Percentiles rank a stretch among this genome's conserved stretches.
These are phyloP conservation scores for Arthrinium phaeospermum DNA, from an alignment of 2,329 filamentous ascomycete genomes.

Conservation along the genomic window DNA sequence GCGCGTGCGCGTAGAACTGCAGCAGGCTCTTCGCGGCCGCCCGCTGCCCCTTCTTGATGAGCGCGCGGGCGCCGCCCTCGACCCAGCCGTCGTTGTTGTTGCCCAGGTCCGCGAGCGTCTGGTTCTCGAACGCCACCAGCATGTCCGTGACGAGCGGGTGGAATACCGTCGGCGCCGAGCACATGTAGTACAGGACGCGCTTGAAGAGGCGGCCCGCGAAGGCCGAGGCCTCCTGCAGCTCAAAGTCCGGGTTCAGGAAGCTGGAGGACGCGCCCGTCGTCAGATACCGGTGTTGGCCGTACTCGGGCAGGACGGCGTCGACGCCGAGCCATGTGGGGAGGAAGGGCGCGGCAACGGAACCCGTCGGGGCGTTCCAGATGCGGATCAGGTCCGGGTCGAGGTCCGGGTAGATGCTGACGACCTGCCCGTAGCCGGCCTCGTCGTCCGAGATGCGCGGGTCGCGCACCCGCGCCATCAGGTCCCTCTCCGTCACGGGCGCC, in stretches of 20 bases:
- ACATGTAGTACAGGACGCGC: constrained; percentile 38
- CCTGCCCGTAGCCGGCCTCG: constrained; percentile 37
- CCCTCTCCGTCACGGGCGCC: constrained; percentile 54
- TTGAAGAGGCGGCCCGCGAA: constrained; percentile 38
- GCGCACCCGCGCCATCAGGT: constrained; percentile 47
- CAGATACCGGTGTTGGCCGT: constrained; percentile 36
- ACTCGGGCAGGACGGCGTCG: constrained; percentile 32
- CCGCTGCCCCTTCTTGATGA: constrained; percentile 28
- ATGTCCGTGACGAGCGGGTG: constrained; percentile 34
- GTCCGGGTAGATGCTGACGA: constrained; percentile 31
- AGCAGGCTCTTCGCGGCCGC: constrained; percentile 30
- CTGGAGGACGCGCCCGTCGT: constrained; percentile 34
- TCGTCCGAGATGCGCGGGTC: constrained; percentile 36
- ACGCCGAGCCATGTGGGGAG: constrained; percentile 38
- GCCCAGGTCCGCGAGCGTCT: constrained; percentile 27
- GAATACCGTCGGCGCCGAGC: constrained; percentile 31
- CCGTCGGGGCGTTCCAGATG: constrained; percentile 35
- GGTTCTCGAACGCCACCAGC: constrained; percentile 32
- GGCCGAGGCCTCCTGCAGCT: constrained; percentile 34
- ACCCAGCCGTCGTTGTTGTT: constrained; percentile 25
- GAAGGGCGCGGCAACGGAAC: constrained; percentile 35
- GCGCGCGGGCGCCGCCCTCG: constrained; percentile 29
- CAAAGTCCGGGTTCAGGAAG: constrained; percentile 34
- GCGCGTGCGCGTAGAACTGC: constrained; percentile 32
- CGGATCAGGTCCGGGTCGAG: constrained; percentile 32